phyloP scores from a whole-genome alignment of 345 rosid species.

The Cardamine occulta region DNA sequence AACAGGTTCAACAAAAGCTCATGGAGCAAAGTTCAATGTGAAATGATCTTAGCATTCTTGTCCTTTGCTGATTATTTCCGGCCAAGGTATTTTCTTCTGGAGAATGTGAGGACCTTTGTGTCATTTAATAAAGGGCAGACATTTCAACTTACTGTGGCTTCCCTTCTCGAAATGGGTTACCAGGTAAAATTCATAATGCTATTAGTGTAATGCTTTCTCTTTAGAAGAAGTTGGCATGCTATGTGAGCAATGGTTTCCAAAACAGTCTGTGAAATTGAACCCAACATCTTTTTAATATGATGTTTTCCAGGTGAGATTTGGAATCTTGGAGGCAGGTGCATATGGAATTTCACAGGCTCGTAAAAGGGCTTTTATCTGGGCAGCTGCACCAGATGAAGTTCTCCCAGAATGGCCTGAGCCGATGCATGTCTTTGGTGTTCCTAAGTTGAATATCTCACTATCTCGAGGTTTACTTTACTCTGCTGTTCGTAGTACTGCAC shows the following conservation, averaged over 20 bases:
- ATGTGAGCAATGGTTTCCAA: background rate
- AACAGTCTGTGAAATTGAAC: background rate
- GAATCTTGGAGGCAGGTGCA: conserved; percentile 91
- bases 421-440: conserved; percentile 80
- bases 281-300: background rate
- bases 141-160: conserved; percentile 75
- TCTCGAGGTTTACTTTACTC: conserved; percentile 58
- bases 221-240: background rate
- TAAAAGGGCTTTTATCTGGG: conserved; percentile 92
- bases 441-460: conserved; percentile 63
- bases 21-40: conserved; percentile 86
- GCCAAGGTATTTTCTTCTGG: conserved; percentile 85
- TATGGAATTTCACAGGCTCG: conserved; percentile 90
- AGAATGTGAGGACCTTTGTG: conserved; percentile 87
- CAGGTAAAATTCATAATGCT: conserved; percentile 44
- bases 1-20: conserved; percentile 50
- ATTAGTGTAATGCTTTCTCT: conserved; percentile 7
- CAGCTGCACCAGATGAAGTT: conserved; percentile 79
- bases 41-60: conserved; percentile 59
- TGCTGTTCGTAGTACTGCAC: conserved; percentile 74
- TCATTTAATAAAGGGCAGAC: conserved; percentile 87
- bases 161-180: conserved; percentile 63
- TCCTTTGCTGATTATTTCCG: conserved; percentile 88
- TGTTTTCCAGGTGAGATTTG: conserved; percentile 78
- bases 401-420: conserved; percentile 99